These are phyloP conservation scores for Juncus effusus DNA, from an alignment of 176 grass and related monocot genomes.

Conservation along the genomic window DNA sequence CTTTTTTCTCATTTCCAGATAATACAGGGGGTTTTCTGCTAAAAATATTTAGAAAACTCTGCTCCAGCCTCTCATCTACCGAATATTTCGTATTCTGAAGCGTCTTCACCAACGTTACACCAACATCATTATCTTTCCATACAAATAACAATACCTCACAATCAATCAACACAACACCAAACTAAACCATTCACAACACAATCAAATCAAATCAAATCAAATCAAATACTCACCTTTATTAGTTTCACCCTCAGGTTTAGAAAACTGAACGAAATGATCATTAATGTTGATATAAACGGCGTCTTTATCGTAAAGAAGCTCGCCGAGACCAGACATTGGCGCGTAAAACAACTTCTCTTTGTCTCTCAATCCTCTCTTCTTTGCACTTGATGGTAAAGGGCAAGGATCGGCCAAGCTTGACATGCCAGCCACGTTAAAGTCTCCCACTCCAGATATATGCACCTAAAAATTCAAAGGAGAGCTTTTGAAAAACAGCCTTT, in stretches of 20 bases:
- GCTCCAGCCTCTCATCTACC: conserved; percentile 80
- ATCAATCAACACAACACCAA: background rate
- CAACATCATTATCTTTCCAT: conserved; percentile 78
- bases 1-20: conserved; percentile 19
- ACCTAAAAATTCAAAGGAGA: conserved; percentile 39
- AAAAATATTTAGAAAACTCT: conserved; percentile 84
- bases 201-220: background rate
- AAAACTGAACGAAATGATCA: conserved; percentile 97
- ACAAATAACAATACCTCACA: conserved; percentile 8
- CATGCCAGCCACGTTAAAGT: conserved; percentile 78
- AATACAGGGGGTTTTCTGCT: conserved; percentile 38
- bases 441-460: conserved; percentile 88
- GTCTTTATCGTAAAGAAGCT: conserved; percentile 94
- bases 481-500: conserved; percentile 15
- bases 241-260: conserved; percentile 54
- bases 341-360: conserved; percentile 97
- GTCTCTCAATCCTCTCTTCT: conserved; percentile 91
- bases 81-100: conserved; percentile 88
- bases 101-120: conserved; percentile 61
- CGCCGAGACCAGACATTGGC: conserved; percentile 97
- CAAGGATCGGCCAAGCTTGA: conserved; percentile 87
- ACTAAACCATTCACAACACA: background rate
- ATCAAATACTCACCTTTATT: background rate
- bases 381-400: conserved; percentile 87
- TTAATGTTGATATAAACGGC: conserved; percentile 96